A percentile compares a stretch with the other conserved stretches of the same genome.
Evolutionary conservation across 2,329 filamentous ascomycete species (phyloP).

Genomic region (Seiridium unicorne): DNA sequence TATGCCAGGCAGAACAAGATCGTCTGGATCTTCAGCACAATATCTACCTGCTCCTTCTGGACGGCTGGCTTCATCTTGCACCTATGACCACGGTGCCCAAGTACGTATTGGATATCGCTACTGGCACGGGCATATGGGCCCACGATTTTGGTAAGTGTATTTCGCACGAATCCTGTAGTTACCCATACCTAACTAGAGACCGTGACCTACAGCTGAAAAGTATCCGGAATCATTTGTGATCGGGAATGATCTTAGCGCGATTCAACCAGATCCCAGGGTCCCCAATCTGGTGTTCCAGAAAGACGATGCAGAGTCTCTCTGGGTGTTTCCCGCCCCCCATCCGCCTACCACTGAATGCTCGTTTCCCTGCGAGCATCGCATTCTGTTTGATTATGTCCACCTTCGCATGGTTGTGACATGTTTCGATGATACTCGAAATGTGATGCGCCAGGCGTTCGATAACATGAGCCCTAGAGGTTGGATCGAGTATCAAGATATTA

Average conservation of each 20-base stretch:
- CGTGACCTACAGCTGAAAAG: not conserved
- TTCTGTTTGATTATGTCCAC: not conserved
- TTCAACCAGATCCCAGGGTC: not conserved
- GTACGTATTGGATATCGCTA: not conserved
- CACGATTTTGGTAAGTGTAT: not conserved
- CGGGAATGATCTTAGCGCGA: not conserved
- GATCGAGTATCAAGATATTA: not conserved
- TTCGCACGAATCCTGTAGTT: not conserved
- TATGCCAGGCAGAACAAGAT: not conserved
- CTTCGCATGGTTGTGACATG: not conserved
- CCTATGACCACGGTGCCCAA: not conserved
- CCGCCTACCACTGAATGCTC: too few relatives aligned
- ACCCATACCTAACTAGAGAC: not conserved
- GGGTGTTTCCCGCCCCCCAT: not conserved
- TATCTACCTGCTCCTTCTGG: not conserved
- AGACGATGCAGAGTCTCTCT: not conserved
- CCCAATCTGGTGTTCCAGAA: not conserved
- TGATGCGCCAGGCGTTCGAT: not conserved
- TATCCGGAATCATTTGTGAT: not conserved
- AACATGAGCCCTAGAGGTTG: not conserved
- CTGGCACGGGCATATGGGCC: not conserved
- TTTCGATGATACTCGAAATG: not conserved
- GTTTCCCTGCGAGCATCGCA: not conserved
- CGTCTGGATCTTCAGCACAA: not conserved
- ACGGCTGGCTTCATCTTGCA: not conserved